A percentile compares a stretch with the other conserved stretches of the same genome.
Conservation (phyloP, 1,139 yeast genomes). For the Hemisphaericaspora lyxosophila region DNA sequence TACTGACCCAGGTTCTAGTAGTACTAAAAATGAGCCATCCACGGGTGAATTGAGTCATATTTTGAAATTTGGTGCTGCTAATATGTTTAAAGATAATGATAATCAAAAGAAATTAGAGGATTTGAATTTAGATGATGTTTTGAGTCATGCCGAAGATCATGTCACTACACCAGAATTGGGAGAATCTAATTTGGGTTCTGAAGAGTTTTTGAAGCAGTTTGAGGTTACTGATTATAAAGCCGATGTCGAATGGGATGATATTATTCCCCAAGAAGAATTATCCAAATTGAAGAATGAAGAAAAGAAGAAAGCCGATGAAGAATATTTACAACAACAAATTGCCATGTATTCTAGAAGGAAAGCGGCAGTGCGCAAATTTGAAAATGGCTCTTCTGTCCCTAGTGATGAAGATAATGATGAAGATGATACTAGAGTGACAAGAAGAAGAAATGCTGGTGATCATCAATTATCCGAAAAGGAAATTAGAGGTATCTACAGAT, state of each 20-base stretch:
- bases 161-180: slow-evolving; percentile 95
- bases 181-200: slow-evolving; percentile 96
- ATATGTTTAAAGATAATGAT: slow-evolving; percentile 91
- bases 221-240: slow-evolving; percentile 99
- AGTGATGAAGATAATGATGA: slow-evolving; percentile 26
- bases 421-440: slow-evolving; percentile 20
- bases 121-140: slow-evolving; percentile 91
- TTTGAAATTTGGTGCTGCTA: slow-evolving; percentile 96
- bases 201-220: slow-evolving; percentile 93
- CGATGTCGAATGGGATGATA: slow-evolving; percentile 98
- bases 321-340: slow-evolving; percentile 83
- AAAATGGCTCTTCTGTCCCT: slow-evolving; percentile 33
- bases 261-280: slow-evolving; percentile 93
- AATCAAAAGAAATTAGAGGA: slow-evolving; percentile 95
- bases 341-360: slow-evolving; percentile 82
- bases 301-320: slow-evolving; percentile 80
- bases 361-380: slow-evolving; percentile 64
- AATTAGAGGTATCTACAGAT: slow-evolving; percentile 80
- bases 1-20: slow-evolving; percentile 61
- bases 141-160: slow-evolving; percentile 97
- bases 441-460: slow-evolving; percentile 42
- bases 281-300: slow-evolving; percentile 89
- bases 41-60: slow-evolving; percentile 87
- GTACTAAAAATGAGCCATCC: slow-evolving; percentile 64
- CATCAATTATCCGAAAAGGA: slow-evolving; percentile 80